These are phyloP conservation scores for Kalmusia sp. DNA, from an alignment of 2,329 filamentous ascomycete genomes.

Conservation along the genomic window DNA sequence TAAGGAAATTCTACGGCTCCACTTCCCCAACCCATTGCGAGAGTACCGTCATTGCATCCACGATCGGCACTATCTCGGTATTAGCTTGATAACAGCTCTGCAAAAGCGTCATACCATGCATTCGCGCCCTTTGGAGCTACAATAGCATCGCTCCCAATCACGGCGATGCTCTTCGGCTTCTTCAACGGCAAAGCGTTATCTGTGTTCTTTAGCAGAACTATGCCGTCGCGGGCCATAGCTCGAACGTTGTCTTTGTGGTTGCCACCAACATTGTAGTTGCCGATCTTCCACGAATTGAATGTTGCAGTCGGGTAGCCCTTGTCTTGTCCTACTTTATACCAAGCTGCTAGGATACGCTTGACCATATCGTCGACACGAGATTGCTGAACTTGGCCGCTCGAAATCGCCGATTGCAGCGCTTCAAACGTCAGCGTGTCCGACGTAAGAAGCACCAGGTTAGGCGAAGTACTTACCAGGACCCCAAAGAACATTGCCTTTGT, in stretches of 20 bases:
- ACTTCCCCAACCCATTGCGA: conserved; percentile 74
- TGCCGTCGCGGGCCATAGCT: conserved; percentile 55
- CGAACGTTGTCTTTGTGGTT: conserved; percentile 50
- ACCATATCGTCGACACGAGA: conserved; percentile 53
- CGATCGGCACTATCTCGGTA: conserved; percentile 58
- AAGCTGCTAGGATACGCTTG: conserved; percentile 54
- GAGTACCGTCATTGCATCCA: conserved; percentile 65
- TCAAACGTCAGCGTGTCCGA: conserved; percentile 13
- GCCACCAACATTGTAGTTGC: conserved; percentile 47
- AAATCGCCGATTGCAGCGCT: conserved; percentile 60
- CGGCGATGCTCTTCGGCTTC: conserved; percentile 65
- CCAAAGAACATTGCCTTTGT: conserved; percentile 59
- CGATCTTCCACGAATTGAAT: conserved; percentile 56
- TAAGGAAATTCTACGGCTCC: conserved; percentile 59
- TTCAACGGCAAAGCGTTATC: conserved; percentile 75
- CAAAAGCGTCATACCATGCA: conserved; percentile 60
- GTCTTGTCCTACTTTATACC: conserved; percentile 59
- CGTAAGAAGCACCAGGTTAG: not conserved
- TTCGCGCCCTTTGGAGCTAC: conserved; percentile 79
- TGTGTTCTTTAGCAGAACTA: conserved; percentile 67
- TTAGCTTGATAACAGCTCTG: not conserved
- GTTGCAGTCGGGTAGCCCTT: conserved; percentile 51
- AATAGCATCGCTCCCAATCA: conserved; percentile 81
- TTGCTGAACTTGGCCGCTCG: conserved; percentile 53
- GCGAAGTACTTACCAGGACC: conserved; percentile 47